Base-by-base conservation (phyloP, 1,284 basidiomycete genomes). In the Tilletia caries region DNA sequence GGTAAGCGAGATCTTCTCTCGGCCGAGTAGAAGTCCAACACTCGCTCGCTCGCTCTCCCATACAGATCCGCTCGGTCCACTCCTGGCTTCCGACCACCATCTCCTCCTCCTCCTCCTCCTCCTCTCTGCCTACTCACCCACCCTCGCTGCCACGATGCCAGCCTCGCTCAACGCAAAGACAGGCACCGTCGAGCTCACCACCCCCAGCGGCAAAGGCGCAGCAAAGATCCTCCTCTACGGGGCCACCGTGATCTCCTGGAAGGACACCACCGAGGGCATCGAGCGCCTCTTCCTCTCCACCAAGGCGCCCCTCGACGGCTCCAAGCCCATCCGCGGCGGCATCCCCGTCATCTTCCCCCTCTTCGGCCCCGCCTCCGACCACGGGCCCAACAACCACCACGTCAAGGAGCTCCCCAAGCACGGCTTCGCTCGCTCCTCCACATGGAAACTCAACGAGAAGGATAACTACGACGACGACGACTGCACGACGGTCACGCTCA, bases 321-420 rank as follows among this genome's bases (percentile, higher is more conserved):
- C 68, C 20, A 70, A 73, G 18, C 72, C 76, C 8, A 74, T 77
- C 52, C 73, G 79, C 27, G 79, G 79, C 12, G 79, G 79, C 37
- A 76, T 80, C 43, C 79, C 79, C 3, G 50, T 80, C 64, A 74
- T 80, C 3, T 80, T 80, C 50, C 79, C 79, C 15, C 73, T 80
- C 41, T 80, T 80, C 60, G 78, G 78, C 6, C 29, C 71, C 5
- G 71, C 76, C 10, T 69, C 66, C 10, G 74, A 79, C 32, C 78
- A 77, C 50, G 54, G 67, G 20, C 72, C 79, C 65, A 71, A 70
- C 0, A 72, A 75, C 15, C 64, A 72, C 1, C 13, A 65, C 43
- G 64, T 79, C 65, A 70, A 62, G 64, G 73, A 73, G 46, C 71
- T 76, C 8, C 69, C 68, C 37, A 75, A 73, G 66, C 79, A 80